Conservation (phyloP, 768 basidiomycete genomes). For the Mycena vulgaris region DNA sequence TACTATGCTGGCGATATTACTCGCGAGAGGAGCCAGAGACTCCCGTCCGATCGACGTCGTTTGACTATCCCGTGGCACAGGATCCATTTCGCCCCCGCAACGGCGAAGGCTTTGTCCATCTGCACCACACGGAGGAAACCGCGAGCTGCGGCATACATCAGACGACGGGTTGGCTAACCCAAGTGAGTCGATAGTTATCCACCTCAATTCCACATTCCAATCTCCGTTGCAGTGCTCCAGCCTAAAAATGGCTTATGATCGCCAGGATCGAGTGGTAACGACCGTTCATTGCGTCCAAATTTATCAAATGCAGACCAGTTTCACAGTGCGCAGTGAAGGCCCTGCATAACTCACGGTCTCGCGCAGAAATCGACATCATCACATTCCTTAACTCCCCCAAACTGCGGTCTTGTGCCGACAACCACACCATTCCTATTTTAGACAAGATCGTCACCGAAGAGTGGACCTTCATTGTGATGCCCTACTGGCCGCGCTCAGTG, state of each 20-base stretch:
- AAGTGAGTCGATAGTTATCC: slow-evolving; percentile 14
- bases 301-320: neutral
- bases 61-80: slow-evolving; percentile 15
- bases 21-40: slow-evolving; percentile 31
- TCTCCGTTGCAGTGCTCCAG: slow-evolving; percentile 14
- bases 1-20: slow-evolving; percentile 36
- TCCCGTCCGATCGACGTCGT: slow-evolving; percentile 2
- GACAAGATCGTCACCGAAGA: slow-evolving; percentile 34
- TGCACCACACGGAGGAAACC: slow-evolving; percentile 8
- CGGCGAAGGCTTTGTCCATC: slow-evolving; percentile 27
- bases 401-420: slow-evolving; percentile 32
- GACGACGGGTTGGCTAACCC: no score
- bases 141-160: slow-evolving; percentile 22
- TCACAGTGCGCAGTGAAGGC: slow-evolving; percentile 35
- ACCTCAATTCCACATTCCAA: neutral
- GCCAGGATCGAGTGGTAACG: slow-evolving; percentile 31
- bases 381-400: slow-evolving; percentile 33
- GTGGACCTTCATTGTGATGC: slow-evolving; percentile 36
- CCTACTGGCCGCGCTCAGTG: slow-evolving; percentile 36
- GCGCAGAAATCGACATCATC: slow-evolving; percentile 32
- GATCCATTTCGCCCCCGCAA: slow-evolving; percentile 27
- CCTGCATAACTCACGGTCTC: slow-evolving; percentile 26
- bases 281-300: neutral
- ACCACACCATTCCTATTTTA: slow-evolving; percentile 37
- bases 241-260: slow-evolving; percentile 39